phyloP scores from a whole-genome alignment of 148 eudicot genomes.

The Cornus controversa region DNA sequence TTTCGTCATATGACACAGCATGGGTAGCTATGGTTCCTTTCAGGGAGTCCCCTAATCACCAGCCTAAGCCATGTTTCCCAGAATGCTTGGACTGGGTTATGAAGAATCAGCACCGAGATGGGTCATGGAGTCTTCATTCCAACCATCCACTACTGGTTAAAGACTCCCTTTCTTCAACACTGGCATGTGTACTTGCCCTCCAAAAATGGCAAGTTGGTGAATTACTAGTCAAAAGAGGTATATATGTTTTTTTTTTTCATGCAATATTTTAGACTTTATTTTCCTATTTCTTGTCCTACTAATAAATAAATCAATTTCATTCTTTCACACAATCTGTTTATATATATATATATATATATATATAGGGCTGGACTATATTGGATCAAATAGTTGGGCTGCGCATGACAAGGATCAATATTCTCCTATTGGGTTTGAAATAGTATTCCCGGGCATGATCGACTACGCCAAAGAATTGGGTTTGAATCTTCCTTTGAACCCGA shows the following conservation, averaged over 20 bases:
- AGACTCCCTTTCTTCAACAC: slow-evolving; percentile 20
- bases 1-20: slow-evolving; percentile 6
- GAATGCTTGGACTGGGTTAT: slow-evolving; percentile 23
- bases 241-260: neutral
- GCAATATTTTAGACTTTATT: no score
- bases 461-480: slow-evolving; percentile 46
- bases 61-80: slow-evolving; percentile 20
- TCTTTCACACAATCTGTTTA: no score
- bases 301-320: no score
- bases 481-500: slow-evolving; percentile 39
- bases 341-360: no score
- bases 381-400: slow-evolving; percentile 44
- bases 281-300: no score
- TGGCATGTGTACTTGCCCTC: slow-evolving; percentile 22
- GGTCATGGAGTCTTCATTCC: slow-evolving; percentile 19
- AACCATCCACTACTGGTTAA: slow-evolving; percentile 10
- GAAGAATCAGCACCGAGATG: slow-evolving; percentile 19
- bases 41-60: neutral
- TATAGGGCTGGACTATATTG: slow-evolving; percentile 62
- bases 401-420: slow-evolving; percentile 39
- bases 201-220: slow-evolving; percentile 23
- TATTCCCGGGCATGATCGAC: slow-evolving; percentile 69
- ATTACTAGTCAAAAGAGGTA: slow-evolving; percentile 15
- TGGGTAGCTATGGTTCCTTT: slow-evolving; percentile 25
- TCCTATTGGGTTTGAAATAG: slow-evolving; percentile 68